A percentile compares a stretch with the other conserved stretches of the same genome.
Evolutionary conservation across 1,139 yeast species (phyloP).

Genomic region (Yamadazyma triangularis): DNA sequence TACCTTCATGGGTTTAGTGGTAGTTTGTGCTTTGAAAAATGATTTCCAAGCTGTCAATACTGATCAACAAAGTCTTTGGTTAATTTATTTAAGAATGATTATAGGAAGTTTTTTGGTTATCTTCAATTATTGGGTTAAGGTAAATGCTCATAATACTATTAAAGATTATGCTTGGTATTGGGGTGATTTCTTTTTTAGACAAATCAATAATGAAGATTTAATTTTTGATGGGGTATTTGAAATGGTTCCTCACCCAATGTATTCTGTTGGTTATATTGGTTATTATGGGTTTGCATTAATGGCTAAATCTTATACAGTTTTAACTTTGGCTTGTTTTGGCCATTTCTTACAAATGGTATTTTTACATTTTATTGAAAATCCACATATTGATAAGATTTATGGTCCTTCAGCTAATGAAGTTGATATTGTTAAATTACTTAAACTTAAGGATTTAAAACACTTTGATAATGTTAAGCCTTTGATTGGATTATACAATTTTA

Average conservation of each 20-base stretch:
- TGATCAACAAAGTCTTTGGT: constrained; percentile 28
- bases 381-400: constrained; percentile 83
- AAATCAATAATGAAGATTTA: constrained; percentile 67
- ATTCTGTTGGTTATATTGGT: constrained; percentile 85
- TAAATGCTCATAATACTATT: constrained; percentile 85
- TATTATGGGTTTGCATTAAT: constrained; percentile 82
- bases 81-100: constrained; percentile 32
- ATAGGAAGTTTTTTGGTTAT: constrained; percentile 50
- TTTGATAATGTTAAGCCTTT: constrained; percentile 56
- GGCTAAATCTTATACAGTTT: constrained; percentile 69
- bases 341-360: constrained; percentile 79
- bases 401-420: constrained; percentile 41
- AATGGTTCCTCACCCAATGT: constrained; percentile 93
- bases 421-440: constrained; percentile 31
- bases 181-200: constrained; percentile 89
- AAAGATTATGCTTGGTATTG: constrained; percentile 95
- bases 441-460: constrained; percentile 40
- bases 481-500: constrained; percentile 61
- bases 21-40: constrained; percentile 47
- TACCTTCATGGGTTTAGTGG: constrained; percentile 67
- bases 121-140: constrained; percentile 82
- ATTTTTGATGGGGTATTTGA: constrained; percentile 90
- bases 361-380: constrained; percentile 74
- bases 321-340: constrained; percentile 69
- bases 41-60: constrained; percentile 36